Base-by-base conservation (phyloP, 225 moss, liverwort and hornwort species). In the Climacium dendroides region DNA sequence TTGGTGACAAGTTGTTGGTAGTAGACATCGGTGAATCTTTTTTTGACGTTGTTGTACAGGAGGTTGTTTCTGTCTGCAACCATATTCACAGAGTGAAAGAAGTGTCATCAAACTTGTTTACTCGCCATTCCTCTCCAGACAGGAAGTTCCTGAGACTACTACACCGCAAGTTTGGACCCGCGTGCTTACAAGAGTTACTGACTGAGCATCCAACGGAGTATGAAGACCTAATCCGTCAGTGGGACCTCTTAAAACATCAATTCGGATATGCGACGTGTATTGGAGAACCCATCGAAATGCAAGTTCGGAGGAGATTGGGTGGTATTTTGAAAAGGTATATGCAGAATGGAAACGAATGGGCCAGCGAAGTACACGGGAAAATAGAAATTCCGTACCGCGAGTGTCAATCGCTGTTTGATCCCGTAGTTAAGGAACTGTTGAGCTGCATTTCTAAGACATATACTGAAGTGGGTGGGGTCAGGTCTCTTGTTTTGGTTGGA, bases 1-100 rank as follows among this genome's bases (percentile, higher is more conserved):
- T 73, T 32, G 95, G 93, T 28, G 91, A 92, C 9, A 91, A 81
- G 57, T 39, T 93, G 34, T 64, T 95, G 50, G 82, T 95, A 53
- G 95, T 89, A 11, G 91, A 92, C 39, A 87, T 87, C 19, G 92
- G 92, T 37, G 87, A 85, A 11, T 59, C 10, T 34, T 74, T 74
- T 48, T 47, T 78, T 6, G 86, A 93, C 24, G 41, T 91, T 10
- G 87, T 86, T 7, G 61, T 94, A 10, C 92, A 85, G 14, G 87
- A 91, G 52, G 88, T 90, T 59, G 62, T 90, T 18, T 89, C 78
- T 4, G 9, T 55, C 3, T 10, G 52, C 41, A 22, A 37, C 5
- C 45, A 58, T 50, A 29, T 62, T 4, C 39, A 35, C 24, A 85
- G 84, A 60, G 90, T 91, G 35, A 83, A 55, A 60, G 91, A 92